Base-by-base conservation (phyloP, 805 yeast species). In the Dipodascus albidus region DNA sequence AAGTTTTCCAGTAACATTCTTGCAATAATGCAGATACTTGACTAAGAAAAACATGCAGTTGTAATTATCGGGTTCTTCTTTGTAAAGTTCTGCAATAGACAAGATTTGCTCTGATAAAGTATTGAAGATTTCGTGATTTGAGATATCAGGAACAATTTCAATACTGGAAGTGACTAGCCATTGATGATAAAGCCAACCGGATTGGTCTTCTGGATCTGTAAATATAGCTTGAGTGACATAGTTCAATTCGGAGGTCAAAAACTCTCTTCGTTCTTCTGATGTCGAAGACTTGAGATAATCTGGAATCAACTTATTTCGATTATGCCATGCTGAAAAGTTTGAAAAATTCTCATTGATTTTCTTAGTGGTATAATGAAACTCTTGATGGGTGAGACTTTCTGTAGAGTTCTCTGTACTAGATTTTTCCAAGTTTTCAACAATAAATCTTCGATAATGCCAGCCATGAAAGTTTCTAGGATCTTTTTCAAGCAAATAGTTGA, bases 281-380 rank as follows among this genome's bases (percentile, higher is more conserved):
- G 23, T 49, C 53, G 52, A 22, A 54, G 35, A n/a, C 31, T 48
- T 33, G 53, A 42, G 19, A 52, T 17, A 17, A 8, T 74, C 1
- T 2, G 82, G 81, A 11, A 91, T 75, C 55, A 90, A 69, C 54
- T 79, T 81, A 1, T 88, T 77, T 57, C 98, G 74, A 65, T 87
- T 87, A 67, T 91, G 97, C 95, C 96, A 89, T 3, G 99, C 98
- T 1, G 96, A 87, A 62, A 85, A 93, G 67, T 93, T 93, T 41
- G 96, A 86, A 54, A 90, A 87, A 67, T 93, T 86, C 53, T 75
- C 77, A 61, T 85, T 85, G 60, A 93, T 88, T 71, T 83, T 85
- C 51, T 71, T 68, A 0, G 91, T 84, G 1, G 97, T 88, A 67
- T 80, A 91, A 23, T 76, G 75, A 60, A 88, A 81, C 67, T 91